phyloP scores from a whole-genome alignment of 2,329 filamentous ascomycete species.

The Colletotrichum brevisporum region DNA sequence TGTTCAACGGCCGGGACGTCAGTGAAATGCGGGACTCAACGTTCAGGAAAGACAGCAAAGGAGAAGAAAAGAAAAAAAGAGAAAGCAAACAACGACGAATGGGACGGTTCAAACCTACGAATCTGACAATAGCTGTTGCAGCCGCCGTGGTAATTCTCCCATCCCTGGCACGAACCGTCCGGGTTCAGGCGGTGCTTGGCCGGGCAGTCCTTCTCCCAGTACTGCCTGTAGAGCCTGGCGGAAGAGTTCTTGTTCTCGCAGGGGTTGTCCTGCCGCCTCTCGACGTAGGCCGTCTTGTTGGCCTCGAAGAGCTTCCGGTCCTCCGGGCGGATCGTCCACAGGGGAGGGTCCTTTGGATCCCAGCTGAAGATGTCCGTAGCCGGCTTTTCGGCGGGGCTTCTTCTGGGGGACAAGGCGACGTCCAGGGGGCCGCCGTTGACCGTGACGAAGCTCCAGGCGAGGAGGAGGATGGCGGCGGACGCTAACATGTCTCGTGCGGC shows the following conservation, averaged over 20 bases:
- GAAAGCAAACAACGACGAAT: too few species aligned
- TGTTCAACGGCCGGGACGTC: neutral
- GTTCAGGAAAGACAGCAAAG: too few species aligned
- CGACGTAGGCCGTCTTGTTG: neutral
- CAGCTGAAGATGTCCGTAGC: neutral
- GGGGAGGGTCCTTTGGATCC: neutral
- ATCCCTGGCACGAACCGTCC: conserved; percentile 1
- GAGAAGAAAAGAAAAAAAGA: too few species aligned
- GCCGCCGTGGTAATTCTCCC: neutral
- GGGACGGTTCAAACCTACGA: neutral
- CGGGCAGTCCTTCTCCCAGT: conserved; percentile 2
- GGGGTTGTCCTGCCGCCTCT: neutral
- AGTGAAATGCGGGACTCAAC: neutral
- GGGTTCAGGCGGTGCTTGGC: neutral
- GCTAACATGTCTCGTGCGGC: too few species aligned
- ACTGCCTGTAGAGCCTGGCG: conserved; percentile 13
- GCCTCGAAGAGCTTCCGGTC: neutral
- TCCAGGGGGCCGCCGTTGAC: too few species aligned
- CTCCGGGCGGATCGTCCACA: conserved; percentile 10
- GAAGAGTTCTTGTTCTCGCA: neutral
- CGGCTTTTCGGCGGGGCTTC: too few species aligned
- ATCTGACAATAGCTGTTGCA: conserved; percentile 16
- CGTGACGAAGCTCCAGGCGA: too few species aligned
- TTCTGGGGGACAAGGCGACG: too few species aligned
- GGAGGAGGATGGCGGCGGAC: too few species aligned